Evolutionary conservation across 441 rosid genomes (phyloP).

Genomic region (Rhodomyrtus psidioides): DNA sequence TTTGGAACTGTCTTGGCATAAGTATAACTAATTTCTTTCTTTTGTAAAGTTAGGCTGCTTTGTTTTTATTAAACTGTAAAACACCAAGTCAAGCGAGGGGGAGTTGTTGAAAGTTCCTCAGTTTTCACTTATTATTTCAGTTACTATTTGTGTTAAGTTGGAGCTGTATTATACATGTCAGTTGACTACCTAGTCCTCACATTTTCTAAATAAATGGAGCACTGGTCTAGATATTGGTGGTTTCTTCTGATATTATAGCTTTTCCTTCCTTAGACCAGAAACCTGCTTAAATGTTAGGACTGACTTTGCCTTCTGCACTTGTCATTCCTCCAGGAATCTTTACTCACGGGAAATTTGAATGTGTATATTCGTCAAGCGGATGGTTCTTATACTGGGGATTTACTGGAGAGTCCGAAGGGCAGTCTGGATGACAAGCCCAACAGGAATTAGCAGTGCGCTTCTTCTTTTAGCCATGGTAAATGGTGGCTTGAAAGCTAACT

Average conservation of each 20-base stretch:
- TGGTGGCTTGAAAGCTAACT: slow-evolving; percentile 34
- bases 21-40: background rate
- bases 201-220: background rate
- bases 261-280: background rate
- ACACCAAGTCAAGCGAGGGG: background rate
- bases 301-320: background rate
- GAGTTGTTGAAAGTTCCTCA: background rate
- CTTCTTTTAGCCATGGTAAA: slow-evolving; percentile 12
- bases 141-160: background rate
- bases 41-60: background rate
- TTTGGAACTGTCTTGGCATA: background rate
- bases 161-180: background rate
- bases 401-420: slow-evolving; percentile 42
- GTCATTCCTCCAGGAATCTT: slow-evolving; percentile 48
- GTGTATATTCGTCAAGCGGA: slow-evolving; percentile 60
- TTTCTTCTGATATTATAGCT: too few relatives aligned
- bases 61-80: background rate
- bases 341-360: slow-evolving; percentile 61
- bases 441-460: slow-evolving; percentile 19
- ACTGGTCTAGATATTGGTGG: background rate
- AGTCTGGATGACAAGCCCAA: slow-evolving; percentile 30
- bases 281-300: background rate
- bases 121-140: background rate
- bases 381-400: slow-evolving; percentile 68
- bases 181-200: background rate